Percentiles rank a stretch among this genome's conserved stretches.
These are phyloP conservation scores for Solanum ahanhuiri DNA, from an alignment of 257 asterid species.

Conservation along the genomic window DNA sequence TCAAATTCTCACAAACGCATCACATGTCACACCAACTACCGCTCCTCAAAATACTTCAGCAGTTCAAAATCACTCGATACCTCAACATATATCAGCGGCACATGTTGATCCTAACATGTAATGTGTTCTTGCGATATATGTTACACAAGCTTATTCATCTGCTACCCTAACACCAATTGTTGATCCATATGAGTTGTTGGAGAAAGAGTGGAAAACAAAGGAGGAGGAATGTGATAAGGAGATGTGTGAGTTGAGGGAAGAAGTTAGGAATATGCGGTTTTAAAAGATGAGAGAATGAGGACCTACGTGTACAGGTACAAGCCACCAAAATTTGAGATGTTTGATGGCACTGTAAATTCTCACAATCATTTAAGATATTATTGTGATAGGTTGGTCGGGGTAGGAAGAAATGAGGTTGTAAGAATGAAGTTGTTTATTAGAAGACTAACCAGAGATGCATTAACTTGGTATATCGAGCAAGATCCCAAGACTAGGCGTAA, in stretches of 20 bases:
- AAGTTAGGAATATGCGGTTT: no score
- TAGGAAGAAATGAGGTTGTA: no score
- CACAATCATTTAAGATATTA: no score
- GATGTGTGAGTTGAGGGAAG: neutral
- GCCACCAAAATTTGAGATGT: neutral
- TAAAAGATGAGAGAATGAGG: neutral
- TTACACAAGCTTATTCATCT: neutral
- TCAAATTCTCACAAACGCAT: neutral
- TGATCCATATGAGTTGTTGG: no score
- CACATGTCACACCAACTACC: neutral
- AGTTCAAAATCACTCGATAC: neutral
- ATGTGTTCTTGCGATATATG: no score
- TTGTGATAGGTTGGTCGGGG: no score
- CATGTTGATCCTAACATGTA: no score
- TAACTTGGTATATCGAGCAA: no score
- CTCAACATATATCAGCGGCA: no score
- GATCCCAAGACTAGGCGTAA: no score
- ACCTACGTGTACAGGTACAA: neutral
- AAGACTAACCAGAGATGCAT: no score
- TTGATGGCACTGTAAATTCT: neutral
- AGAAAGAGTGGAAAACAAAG: neutral
- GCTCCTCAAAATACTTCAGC: neutral
- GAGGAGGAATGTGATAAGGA: neutral
- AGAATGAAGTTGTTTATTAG: no score
- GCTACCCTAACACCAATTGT: neutral